Evolutionary conservation across 2,329 filamentous ascomycete species (phyloP).

Genomic region (Erysiphe neolycopersici): DNA sequence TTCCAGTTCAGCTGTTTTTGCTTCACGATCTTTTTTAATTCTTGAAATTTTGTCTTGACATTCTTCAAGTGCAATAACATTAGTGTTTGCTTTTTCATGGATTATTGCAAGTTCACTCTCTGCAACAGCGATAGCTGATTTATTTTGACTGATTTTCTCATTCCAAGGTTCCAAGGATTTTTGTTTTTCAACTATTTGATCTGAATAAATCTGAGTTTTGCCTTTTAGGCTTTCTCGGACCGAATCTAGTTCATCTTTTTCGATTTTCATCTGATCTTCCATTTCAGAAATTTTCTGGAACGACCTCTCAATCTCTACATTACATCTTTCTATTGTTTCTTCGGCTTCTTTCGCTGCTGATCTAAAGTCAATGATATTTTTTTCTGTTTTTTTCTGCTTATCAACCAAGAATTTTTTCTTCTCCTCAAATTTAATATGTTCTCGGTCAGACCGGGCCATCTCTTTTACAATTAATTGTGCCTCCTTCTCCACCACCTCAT

Average conservation of each 20-base stretch:
- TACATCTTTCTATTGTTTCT: slow-evolving; percentile 51
- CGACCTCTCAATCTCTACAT: slow-evolving; percentile 51
- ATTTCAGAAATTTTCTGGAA: slow-evolving; percentile 47
- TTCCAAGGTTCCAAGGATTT: slow-evolving; percentile 91
- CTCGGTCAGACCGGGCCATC: slow-evolving; percentile 80
- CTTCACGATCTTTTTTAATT: slow-evolving; percentile 42
- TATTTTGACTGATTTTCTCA: slow-evolving; percentile 88
- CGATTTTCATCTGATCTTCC: slow-evolving; percentile 47
- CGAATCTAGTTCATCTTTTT: slow-evolving; percentile 57
- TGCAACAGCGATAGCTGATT: slow-evolving; percentile 77
- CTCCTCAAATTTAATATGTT: slow-evolving; percentile 90
- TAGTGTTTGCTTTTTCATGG: slow-evolving; percentile 66
- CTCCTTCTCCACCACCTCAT: slow-evolving; percentile 57
- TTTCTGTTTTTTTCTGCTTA: slow-evolving; percentile 90
- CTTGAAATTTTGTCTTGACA: slow-evolving; percentile 50
- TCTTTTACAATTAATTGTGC: slow-evolving; percentile 60
- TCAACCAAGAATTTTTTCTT: slow-evolving; percentile 80
- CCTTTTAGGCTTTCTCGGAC: slow-evolving; percentile 77
- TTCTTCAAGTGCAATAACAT: slow-evolving; percentile 60
- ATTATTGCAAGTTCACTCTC: slow-evolving; percentile 87
- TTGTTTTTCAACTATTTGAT: slow-evolving; percentile 77
- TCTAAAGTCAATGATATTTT: slow-evolving; percentile 53
- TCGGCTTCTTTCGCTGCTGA: slow-evolving; percentile 48
- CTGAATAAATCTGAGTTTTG: slow-evolving; percentile 84
- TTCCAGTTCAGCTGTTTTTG: slow-evolving; percentile 50